Evolutionary conservation across 495 filamentous ascomycete species (phyloP).

Genomic region (Xylaria intraflava): DNA sequence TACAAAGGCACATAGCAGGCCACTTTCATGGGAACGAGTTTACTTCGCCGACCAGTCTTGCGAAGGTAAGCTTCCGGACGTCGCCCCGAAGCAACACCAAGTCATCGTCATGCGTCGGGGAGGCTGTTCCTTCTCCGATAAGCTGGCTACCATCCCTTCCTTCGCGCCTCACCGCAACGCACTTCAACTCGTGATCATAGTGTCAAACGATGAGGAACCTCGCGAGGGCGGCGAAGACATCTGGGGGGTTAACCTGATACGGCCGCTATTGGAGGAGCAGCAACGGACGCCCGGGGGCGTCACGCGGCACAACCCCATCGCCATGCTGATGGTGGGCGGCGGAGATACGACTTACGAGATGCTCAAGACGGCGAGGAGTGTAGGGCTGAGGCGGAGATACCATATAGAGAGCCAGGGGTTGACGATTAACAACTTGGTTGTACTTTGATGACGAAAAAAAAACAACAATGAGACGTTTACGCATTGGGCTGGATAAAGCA

Average conservation of each 20-base stretch:
- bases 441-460: conserved; percentile 48
- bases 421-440: conserved; percentile 70
- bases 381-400: conserved; percentile 74
- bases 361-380: conserved; percentile 49
- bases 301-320: conserved; percentile 62
- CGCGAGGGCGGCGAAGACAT: conserved; percentile 18
- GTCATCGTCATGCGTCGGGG: conserved; percentile 80
- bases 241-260: conserved; percentile 35
- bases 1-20: conserved; percentile 27
- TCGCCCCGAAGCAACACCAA: conserved; percentile 59
- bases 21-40: conserved; percentile 59
- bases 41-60: conserved; percentile 69
- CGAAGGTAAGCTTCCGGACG: conserved; percentile 51
- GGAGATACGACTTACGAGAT: conserved; percentile 61
- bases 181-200: conserved; percentile 75
- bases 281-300: conserved; percentile 70
- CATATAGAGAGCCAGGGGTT: conserved; percentile 75
- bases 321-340: conserved; percentile 80
- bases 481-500: conserved; percentile 3
- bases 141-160: conserved; percentile 75
- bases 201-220: conserved; percentile 58
- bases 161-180: conserved; percentile 53
- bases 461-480: background rate
- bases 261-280: conserved; percentile 70
- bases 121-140: conserved; percentile 75